A percentile compares a stretch with the other conserved stretches of the same genome.
These are phyloP conservation scores for Schwanniomyces vanrijiae DNA, from an alignment of 805 yeast genomes.

Conservation along the genomic window DNA sequence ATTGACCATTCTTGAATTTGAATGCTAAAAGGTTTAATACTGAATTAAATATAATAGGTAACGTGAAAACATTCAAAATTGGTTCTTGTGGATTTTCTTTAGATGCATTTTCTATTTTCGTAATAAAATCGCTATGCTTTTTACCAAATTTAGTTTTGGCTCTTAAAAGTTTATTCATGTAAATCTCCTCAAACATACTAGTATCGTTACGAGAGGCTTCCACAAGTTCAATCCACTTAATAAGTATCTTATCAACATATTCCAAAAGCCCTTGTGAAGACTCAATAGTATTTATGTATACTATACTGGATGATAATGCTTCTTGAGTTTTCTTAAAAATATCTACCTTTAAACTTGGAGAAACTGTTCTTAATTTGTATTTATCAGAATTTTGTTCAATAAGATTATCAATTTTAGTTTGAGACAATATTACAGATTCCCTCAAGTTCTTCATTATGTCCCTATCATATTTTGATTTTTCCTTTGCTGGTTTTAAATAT, in stretches of 20 bases:
- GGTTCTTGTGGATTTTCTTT: conserved; percentile 22
- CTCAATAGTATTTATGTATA: conserved; percentile 15
- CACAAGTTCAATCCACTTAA: conserved; percentile 9
- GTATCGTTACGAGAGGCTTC: conserved; percentile 2
- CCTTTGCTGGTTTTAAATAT: conserved; percentile 16
- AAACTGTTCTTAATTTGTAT: conserved; percentile 2
- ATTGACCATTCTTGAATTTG: conserved; percentile 33
- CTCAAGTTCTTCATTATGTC: conserved; percentile 7
- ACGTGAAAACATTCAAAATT: conserved; percentile 28
- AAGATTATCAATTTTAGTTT: conserved; percentile 8
- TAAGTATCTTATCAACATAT: conserved; percentile 15
- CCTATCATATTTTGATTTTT: conserved; percentile 4
- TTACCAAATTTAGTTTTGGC: conserved; percentile 8
- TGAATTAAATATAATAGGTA: conserved; percentile 37
- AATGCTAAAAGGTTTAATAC: conserved; percentile 22
- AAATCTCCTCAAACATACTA: conserved; percentile 5
- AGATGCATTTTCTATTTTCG: conserved; percentile 13
- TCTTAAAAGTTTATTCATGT: conserved; percentile 6
- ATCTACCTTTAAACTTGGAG: conserved; percentile 11
- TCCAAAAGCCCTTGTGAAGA: conserved; percentile 13
- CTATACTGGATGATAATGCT: conserved; percentile 22
- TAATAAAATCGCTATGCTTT: conserved; percentile 19
- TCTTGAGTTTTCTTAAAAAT: conserved; percentile 13
- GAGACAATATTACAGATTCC: conserved; percentile 9
- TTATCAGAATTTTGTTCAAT: conserved; percentile 4